Conservation (phyloP, 2,329 filamentous ascomycete genomes). For the Aureobasidium musti region DNA sequence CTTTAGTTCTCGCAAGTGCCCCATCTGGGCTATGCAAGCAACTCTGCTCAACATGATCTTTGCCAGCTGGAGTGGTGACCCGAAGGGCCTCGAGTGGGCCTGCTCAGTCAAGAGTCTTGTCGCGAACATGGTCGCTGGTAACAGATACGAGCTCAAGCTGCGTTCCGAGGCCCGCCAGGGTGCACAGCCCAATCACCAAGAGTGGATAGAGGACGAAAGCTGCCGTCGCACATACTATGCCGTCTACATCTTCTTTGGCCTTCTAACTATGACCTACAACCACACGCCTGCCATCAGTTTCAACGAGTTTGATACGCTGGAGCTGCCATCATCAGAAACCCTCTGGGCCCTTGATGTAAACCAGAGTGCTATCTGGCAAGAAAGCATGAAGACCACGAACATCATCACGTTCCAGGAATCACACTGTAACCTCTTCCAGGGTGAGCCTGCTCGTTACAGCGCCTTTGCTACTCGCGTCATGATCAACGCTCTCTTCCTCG, state of each 20-base stretch:
- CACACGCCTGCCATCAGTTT: slow-evolving; percentile 97
- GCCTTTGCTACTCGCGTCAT: slow-evolving; percentile 96
- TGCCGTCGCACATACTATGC: slow-evolving; percentile 97
- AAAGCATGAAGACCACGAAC: slow-evolving; percentile 69
- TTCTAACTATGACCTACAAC: slow-evolving; percentile 94
- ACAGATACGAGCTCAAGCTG: slow-evolving; percentile 92
- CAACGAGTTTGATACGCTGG: slow-evolving; percentile 93
- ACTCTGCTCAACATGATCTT: slow-evolving; percentile 98
- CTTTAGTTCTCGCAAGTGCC: slow-evolving; percentile 96
- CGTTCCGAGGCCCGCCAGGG: slow-evolving; percentile 84
- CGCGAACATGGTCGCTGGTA: slow-evolving; percentile 98
- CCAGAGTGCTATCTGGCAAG: slow-evolving; percentile 82
- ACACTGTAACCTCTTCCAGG: slow-evolving; percentile 93
- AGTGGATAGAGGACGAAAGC: slow-evolving; percentile 97
- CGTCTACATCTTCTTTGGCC: slow-evolving; percentile 97
- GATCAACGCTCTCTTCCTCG: slow-evolving; percentile 97
- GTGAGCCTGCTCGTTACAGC: slow-evolving; percentile 86
- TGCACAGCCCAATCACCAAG: slow-evolving; percentile 71
- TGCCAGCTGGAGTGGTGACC: slow-evolving; percentile 97
- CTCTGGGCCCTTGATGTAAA: slow-evolving; percentile 84
- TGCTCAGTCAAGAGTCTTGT: slow-evolving; percentile 98
- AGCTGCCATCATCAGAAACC: slow-evolving; percentile 89
- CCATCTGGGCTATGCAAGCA: slow-evolving; percentile 97
- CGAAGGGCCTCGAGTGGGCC: slow-evolving; percentile 96
- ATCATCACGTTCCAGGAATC: slow-evolving; percentile 89